Evolutionary conservation across 192 early-diverging fungal species (phyloP).

Genomic region (Umbelopsis isabellina): DNA sequence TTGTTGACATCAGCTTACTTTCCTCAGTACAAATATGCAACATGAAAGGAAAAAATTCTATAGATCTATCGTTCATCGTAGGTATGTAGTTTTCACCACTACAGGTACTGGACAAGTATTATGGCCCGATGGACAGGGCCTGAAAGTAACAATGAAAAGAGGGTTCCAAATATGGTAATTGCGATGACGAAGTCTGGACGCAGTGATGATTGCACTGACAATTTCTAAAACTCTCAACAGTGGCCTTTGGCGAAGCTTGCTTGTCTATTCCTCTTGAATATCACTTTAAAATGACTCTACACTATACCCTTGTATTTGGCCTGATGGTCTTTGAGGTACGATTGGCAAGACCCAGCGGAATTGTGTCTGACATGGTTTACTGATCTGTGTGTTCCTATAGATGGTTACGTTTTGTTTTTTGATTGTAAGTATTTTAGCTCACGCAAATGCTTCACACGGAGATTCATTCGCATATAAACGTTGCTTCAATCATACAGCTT

Average conservation of each 20-base stretch:
- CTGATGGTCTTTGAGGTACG: slow-evolving; percentile 10
- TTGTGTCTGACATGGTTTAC: not conserved
- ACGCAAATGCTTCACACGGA: not conserved
- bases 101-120: too few relatives aligned
- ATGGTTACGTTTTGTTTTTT: slow-evolving; percentile 1
- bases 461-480: too few relatives aligned
- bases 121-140: too few relatives aligned
- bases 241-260: not conserved
- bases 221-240: not conserved
- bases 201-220: not conserved
- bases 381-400: not conserved
- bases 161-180: not conserved
- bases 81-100: too few relatives aligned
- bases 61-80: too few relatives aligned
- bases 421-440: not conserved
- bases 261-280: not conserved
- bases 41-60: too few relatives aligned
- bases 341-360: not conserved
- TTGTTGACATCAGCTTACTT: too few relatives aligned
- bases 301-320: slow-evolving; percentile 21
- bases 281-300: not conserved
- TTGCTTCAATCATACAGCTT: not conserved
- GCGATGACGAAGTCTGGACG: not conserved
- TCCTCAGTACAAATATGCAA: too few relatives aligned
- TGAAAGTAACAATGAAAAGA: not conserved